Conservation (phyloP, 495 filamentous ascomycete species). For the Trichoderma erinaceum region DNA sequence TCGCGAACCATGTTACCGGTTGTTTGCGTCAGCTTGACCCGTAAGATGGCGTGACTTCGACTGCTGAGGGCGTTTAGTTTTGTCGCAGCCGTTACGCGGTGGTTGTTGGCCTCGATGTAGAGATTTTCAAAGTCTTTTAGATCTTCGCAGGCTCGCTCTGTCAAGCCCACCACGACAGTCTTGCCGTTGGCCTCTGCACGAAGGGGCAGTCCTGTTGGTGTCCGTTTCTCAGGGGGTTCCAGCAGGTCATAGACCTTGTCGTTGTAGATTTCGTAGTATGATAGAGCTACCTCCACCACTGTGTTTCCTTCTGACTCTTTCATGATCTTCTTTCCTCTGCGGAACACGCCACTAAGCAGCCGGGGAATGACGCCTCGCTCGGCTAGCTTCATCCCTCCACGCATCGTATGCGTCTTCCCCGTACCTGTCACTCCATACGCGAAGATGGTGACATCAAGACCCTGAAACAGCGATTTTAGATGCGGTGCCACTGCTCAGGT, state of each 20-base stretch:
- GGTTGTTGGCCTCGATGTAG: slow-evolving; percentile 92
- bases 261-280: slow-evolving; percentile 98
- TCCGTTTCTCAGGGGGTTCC: slow-evolving; percentile 84
- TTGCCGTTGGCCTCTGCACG: slow-evolving; percentile 81
- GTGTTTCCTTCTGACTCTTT: slow-evolving; percentile 76
- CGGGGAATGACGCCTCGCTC: slow-evolving; percentile 90
- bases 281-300: slow-evolving; percentile 69
- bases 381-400: slow-evolving; percentile 80
- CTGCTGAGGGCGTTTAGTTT: slow-evolving; percentile 96
- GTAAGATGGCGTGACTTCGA: slow-evolving; percentile 86
- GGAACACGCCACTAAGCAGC: slow-evolving; percentile 79
- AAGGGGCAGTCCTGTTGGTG: slow-evolving; percentile 73
- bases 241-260: slow-evolving; percentile 93
- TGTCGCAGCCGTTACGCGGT: slow-evolving; percentile 84
- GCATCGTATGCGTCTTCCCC: slow-evolving; percentile 98
- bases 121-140: slow-evolving; percentile 88
- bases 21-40: slow-evolving; percentile 76
- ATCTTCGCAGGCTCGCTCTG: slow-evolving; percentile 74
- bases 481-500: slow-evolving; percentile 45
- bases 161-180: slow-evolving; percentile 86
- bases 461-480: slow-evolving; percentile 87
- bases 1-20: slow-evolving; percentile 63
- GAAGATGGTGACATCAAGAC: slow-evolving; percentile 89
- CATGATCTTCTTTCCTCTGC: slow-evolving; percentile 75
- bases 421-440: slow-evolving; percentile 95